Evolutionary conservation across 495 filamentous ascomycete genomes (phyloP).

Genomic region (Hypoxylon intermedium): DNA sequence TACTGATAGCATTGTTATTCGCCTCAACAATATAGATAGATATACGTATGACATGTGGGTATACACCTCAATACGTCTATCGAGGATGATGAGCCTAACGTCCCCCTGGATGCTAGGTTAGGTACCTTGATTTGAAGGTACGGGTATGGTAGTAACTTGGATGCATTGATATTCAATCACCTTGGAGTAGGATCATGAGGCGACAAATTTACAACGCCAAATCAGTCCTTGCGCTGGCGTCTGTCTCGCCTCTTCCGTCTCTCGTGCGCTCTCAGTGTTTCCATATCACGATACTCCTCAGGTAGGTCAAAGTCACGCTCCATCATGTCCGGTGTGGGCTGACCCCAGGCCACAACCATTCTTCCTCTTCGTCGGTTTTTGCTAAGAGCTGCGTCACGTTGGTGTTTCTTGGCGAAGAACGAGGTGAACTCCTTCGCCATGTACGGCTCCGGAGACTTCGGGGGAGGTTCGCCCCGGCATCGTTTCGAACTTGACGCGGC

Average conservation of each 20-base stretch:
- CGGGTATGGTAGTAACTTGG: no score
- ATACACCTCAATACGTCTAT: no score
- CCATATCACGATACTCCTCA: constrained; percentile 69
- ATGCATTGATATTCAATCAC: no score
- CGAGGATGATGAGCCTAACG: no score
- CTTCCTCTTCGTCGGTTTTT: constrained; percentile 64
- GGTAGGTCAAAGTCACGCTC: constrained; percentile 79
- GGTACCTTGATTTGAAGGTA: no score
- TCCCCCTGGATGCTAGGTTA: no score
- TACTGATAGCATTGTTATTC: no score
- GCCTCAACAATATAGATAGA: no score
- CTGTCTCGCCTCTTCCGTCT: constrained; percentile 61
- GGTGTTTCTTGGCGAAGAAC: constrained; percentile 79
- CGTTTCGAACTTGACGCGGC: constrained; percentile 32
- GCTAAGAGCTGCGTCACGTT: constrained; percentile 76
- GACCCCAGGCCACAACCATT: constrained; percentile 73
- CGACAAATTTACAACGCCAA: no score
- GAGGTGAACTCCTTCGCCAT: constrained; percentile 73
- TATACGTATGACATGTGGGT: no score
- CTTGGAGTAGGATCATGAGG: no score
- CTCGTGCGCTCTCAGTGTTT: constrained; percentile 69
- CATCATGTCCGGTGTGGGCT: constrained; percentile 74
- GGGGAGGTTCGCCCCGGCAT: constrained; percentile 49
- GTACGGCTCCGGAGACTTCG: constrained; percentile 21
- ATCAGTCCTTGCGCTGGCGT: constrained; percentile 42